Conservation (phyloP, 305 asterid genomes). For the Fraxinus angustifolia region DNA sequence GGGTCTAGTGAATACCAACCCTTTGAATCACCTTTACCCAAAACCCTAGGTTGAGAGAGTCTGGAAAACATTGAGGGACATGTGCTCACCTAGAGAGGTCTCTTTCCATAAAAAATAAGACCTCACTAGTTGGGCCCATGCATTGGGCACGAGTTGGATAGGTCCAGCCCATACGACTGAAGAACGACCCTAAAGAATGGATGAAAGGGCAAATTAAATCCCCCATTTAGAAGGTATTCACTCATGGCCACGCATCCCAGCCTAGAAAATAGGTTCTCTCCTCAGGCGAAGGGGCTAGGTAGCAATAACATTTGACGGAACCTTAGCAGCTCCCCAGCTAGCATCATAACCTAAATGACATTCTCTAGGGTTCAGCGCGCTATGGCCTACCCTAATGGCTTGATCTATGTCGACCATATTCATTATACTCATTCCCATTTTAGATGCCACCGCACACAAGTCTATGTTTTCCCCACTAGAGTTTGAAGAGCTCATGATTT, state of each 20-base stretch:
- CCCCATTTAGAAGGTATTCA: background rate
- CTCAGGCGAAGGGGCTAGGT: background rate
- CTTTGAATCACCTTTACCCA: background rate
- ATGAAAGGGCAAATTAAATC: background rate
- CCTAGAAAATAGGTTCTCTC: background rate
- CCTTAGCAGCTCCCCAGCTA: background rate
- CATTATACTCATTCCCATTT: background rate
- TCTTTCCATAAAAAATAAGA: background rate
- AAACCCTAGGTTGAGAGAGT: background rate
- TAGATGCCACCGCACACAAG: background rate
- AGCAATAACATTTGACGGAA: background rate
- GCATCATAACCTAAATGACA: background rate
- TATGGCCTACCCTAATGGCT: background rate
- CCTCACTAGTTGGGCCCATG: background rate
- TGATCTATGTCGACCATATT: background rate
- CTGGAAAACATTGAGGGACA: background rate
- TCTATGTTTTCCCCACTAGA: background rate
- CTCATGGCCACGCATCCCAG: background rate
- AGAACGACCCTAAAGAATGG: background rate
- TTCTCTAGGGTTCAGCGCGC: background rate
- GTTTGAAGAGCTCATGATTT: background rate
- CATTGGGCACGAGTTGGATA: background rate
- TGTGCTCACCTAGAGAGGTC: background rate
- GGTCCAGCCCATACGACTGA: background rate
- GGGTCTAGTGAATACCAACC: background rate